Percentiles rank a stretch among this genome's conserved stretches.
Evolutionary conservation across 1,139 yeast species (phyloP).

Genomic region (Zygosaccharomyces sapae): DNA sequence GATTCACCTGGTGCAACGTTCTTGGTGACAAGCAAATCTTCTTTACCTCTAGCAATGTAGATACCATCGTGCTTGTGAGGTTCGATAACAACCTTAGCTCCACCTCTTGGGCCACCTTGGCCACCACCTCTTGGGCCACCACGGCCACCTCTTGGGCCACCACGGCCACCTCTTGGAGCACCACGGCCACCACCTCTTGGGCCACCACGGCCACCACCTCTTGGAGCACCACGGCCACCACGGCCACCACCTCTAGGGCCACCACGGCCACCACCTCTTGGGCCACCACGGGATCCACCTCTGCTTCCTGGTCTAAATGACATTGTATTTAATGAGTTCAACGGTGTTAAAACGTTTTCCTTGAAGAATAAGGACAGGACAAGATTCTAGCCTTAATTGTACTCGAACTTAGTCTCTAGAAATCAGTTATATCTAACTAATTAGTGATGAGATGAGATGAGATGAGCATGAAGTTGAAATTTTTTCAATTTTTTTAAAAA

Average conservation of each 20-base stretch:
- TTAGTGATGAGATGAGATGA: slow-evolving; percentile 10
- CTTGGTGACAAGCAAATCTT: slow-evolving; percentile 94
- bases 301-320: slow-evolving; percentile 54
- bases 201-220: slow-evolving; percentile 41
- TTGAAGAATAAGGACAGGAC: background rate
- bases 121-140: slow-evolving; percentile 80
- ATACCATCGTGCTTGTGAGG: slow-evolving; percentile 99
- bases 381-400: background rate
- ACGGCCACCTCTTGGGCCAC: slow-evolving; percentile 67
- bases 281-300: slow-evolving; percentile 39
- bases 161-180: slow-evolving; percentile 63
- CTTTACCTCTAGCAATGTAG: slow-evolving; percentile 98
- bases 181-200: slow-evolving; percentile 42
- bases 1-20: slow-evolving; percentile 98
- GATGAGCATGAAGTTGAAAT: slow-evolving; percentile 14
- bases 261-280: slow-evolving; percentile 48
- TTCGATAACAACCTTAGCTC: slow-evolving; percentile 96
- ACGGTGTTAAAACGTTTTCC: no score
- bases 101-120: slow-evolving; percentile 73
- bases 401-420: background rate
- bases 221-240: slow-evolving; percentile 39
- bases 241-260: slow-evolving; percentile 54
- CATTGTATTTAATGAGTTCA: slow-evolving; percentile 36
- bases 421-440: background rate
- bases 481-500: slow-evolving; percentile 11